phyloP scores from a whole-genome alignment of 2,329 filamentous ascomycete species.

The Aspergillus jensenii region DNA sequence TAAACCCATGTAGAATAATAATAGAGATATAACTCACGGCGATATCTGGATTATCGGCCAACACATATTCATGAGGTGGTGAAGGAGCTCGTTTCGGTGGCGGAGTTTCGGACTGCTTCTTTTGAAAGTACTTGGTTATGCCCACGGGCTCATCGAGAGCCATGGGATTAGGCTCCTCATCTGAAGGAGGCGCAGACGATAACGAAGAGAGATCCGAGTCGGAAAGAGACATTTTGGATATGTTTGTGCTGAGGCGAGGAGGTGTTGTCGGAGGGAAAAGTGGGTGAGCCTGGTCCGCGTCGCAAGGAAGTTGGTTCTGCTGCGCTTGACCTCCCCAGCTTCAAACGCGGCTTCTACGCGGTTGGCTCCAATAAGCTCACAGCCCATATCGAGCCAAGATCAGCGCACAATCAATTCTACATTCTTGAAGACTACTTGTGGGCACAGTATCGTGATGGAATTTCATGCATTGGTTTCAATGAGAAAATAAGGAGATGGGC shows the following conservation, averaged over 20 bases:
- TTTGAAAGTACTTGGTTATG: slow-evolving; percentile 49
- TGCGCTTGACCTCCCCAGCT: slow-evolving; percentile 25
- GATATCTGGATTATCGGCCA: slow-evolving; percentile 89
- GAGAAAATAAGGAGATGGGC: not conserved
- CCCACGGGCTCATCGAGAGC: slow-evolving; percentile 42
- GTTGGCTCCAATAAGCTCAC: slow-evolving; percentile 26
- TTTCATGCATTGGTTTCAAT: slow-evolving; percentile 6
- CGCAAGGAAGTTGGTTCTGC: slow-evolving; percentile 27
- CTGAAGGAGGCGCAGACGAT: slow-evolving; percentile 59
- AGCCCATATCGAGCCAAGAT: slow-evolving; percentile 24
- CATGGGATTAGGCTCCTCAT: slow-evolving; percentile 53
- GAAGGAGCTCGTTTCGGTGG: slow-evolving; percentile 80
- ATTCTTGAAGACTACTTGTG: slow-evolving; percentile 7
- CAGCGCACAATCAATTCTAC: slow-evolving; percentile 15
- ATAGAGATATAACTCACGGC: slow-evolving; percentile 64
- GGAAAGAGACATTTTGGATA: slow-evolving; percentile 47
- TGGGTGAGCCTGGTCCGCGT: slow-evolving; percentile 20
- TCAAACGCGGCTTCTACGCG: slow-evolving; percentile 36
- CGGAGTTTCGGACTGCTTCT: slow-evolving; percentile 53
- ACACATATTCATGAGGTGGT: slow-evolving; percentile 83
- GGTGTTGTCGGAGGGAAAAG: slow-evolving; percentile 17
- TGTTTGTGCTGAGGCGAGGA: slow-evolving; percentile 29
- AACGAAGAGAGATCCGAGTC: slow-evolving; percentile 59
- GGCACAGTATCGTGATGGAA: not conserved
- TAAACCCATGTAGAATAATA: slow-evolving; percentile 37